Conservation (phyloP, 1,139 yeast species). For the Kluyveromyces sp. region DNA sequence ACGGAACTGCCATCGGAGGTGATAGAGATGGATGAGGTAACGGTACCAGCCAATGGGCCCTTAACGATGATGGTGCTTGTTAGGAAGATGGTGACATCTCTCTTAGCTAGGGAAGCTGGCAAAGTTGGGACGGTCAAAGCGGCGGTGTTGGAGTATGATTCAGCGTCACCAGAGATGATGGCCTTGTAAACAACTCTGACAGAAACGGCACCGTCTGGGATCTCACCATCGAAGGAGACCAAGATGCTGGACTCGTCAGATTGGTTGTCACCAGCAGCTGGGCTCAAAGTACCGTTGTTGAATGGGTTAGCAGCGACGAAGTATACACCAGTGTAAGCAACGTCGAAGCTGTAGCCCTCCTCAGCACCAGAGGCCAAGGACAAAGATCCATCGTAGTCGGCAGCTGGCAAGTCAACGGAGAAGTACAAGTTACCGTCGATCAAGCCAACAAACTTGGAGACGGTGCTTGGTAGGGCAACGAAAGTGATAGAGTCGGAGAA, state of each 20-base stretch:
- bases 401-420: conserved; percentile 10
- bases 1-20: conserved; percentile 8
- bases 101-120: conserved; percentile 8
- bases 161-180: conserved; percentile 7
- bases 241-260: conserved; percentile 5
- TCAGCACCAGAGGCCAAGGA: conserved; percentile 8
- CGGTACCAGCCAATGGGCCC: conserved; percentile 5
- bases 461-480: conserved; percentile 3
- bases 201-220: conserved; percentile 8
- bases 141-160: conserved; percentile 7
- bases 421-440: conserved; percentile 8
- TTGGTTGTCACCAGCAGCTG: conserved; percentile 4
- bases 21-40: conserved; percentile 6
- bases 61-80: conserved; percentile 4
- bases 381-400: conserved; percentile 7
- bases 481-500: conserved; percentile 8
- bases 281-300: conserved; percentile 8
- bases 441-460: conserved; percentile 6
- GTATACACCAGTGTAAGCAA: conserved; percentile 4
- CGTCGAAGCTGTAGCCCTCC: conserved; percentile 9
- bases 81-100: conserved; percentile 8
- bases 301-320: conserved; percentile 6
- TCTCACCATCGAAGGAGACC: conserved; percentile 8
- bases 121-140: conserved; percentile 4
- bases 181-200: conserved; percentile 10